A percentile compares a stretch with the other conserved stretches of the same genome.
Evolutionary conservation across 2,329 filamentous ascomycete genomes (phyloP).

Genomic region (Penicillium janthinellum): DNA sequence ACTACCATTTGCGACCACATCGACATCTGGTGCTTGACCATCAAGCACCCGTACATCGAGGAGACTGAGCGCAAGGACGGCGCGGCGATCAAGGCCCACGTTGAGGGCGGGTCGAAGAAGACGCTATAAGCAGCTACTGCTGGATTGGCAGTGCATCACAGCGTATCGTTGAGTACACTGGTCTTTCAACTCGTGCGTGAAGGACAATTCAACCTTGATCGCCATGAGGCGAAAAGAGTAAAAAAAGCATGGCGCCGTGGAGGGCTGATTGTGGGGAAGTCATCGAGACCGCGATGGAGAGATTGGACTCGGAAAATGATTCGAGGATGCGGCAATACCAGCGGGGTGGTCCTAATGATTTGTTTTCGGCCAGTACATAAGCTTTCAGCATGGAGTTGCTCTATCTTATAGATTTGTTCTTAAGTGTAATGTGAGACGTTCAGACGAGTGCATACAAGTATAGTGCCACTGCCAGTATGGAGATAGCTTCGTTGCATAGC

Average conservation of each 20-base stretch:
- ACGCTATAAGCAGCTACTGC: constrained; percentile 8
- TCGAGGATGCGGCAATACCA: background rate
- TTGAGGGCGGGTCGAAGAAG: constrained; percentile 31
- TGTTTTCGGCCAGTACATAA: constrained; percentile 21
- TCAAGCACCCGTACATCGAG: constrained; percentile 74
- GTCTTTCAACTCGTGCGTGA: constrained; percentile 9
- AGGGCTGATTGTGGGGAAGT: constrained; percentile 1
- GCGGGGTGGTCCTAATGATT: constrained; percentile 17
- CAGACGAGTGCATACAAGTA: background rate
- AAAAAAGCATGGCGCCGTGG: background rate
- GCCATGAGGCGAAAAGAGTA: constrained; percentile 7
- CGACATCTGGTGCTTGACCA: constrained; percentile 97
- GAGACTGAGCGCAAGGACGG: constrained; percentile 31
- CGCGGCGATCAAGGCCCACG: constrained; percentile 29
- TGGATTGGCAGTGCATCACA: background rate
- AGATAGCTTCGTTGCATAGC: too few relatives aligned
- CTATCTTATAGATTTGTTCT: constrained; percentile 18
- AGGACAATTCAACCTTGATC: constrained; percentile 20
- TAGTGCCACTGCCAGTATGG: too few relatives aligned
- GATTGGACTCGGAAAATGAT: background rate
- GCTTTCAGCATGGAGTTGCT: constrained; percentile 13
- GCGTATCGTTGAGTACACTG: background rate
- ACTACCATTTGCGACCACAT: constrained; percentile 97
- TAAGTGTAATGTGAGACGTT: constrained; percentile 21
- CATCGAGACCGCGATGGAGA: constrained; percentile 2